Conservation (phyloP, 768 basidiomycete species). For the Kwoniella sp. region DNA sequence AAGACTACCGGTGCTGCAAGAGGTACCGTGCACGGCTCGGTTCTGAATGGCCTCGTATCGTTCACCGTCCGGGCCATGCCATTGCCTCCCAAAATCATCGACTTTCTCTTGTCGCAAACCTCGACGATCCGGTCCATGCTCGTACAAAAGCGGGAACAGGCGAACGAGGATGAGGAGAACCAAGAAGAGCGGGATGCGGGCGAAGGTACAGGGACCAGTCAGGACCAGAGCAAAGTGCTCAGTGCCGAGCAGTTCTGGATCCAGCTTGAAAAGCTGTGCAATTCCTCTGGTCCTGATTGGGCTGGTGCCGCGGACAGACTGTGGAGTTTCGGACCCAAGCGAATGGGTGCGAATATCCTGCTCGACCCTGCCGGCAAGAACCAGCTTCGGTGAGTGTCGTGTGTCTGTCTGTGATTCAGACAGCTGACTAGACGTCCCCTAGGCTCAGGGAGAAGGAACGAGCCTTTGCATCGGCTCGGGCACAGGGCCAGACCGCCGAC, state of each 20-base stretch:
- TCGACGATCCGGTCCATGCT: constrained; percentile 59
- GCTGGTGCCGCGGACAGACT: constrained; percentile 62
- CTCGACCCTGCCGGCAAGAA: constrained; percentile 59
- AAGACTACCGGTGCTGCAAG: constrained; percentile 66
- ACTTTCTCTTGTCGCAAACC: constrained; percentile 74
- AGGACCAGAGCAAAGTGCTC: constrained; percentile 62
- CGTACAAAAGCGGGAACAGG: constrained; percentile 48
- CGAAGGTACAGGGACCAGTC: constrained; percentile 55
- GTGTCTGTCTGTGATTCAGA: not conserved
- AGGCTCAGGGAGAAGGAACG: constrained; percentile 36
- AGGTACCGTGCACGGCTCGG: constrained; percentile 70
- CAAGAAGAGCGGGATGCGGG: constrained; percentile 26
- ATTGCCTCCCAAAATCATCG: constrained; percentile 64
- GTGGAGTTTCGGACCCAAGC: constrained; percentile 89
- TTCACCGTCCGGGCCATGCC: constrained; percentile 82
- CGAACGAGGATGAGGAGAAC: constrained; percentile 22
- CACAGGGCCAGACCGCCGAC: constrained; percentile 43
- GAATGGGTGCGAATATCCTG: constrained; percentile 78
- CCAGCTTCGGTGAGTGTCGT: constrained; percentile 40
- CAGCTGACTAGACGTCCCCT: not conserved
- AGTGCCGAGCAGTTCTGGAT: constrained; percentile 75
- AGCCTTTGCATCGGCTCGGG: constrained; percentile 36
- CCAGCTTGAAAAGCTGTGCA: constrained; percentile 61
- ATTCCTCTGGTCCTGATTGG: constrained; percentile 75
- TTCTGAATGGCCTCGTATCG: constrained; percentile 66